Evolutionary conservation across 306 rosid genomes (phyloP).

Genomic region (Vigna angularis): DNA sequence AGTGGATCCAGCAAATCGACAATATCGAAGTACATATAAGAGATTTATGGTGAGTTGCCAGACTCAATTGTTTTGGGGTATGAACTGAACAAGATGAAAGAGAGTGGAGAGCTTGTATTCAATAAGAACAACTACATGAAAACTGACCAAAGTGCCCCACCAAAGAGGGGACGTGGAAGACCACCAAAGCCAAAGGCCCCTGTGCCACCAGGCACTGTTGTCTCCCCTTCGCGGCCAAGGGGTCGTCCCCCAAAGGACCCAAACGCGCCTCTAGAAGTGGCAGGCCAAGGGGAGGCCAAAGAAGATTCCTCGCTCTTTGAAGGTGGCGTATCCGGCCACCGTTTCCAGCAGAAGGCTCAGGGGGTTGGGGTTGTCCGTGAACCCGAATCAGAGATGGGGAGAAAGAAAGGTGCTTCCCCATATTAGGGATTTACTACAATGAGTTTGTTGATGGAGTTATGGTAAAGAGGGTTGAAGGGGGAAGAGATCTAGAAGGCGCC

Average conservation of each 20-base stretch:
- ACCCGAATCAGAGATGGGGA: too few species aligned
- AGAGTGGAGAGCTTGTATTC: slow-evolving; percentile 72
- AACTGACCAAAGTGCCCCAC: slow-evolving; percentile 73
- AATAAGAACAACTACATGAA: slow-evolving; percentile 76
- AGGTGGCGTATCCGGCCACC: neutral
- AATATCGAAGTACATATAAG: slow-evolving; percentile 71
- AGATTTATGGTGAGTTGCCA: slow-evolving; percentile 70
- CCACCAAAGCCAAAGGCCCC: slow-evolving; percentile 76
- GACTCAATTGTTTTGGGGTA: slow-evolving; percentile 53
- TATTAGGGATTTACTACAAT: slow-evolving; percentile 39
- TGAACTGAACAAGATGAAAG: slow-evolving; percentile 78
- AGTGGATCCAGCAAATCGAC: slow-evolving; percentile 76
- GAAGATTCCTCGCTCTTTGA: slow-evolving; percentile 57
- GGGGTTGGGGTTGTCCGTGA: slow-evolving; percentile 35
- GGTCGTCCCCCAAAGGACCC: slow-evolving; percentile 90
- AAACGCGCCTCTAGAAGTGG: slow-evolving; percentile 63
- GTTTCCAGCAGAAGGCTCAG: slow-evolving; percentile 54
- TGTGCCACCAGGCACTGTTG: slow-evolving; percentile 20
- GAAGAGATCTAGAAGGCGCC: slow-evolving; percentile 80
- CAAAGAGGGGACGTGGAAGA: slow-evolving; percentile 85
- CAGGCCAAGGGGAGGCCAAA: slow-evolving; percentile 77
- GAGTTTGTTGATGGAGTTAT: slow-evolving; percentile 67
- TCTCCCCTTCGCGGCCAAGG: slow-evolving; percentile 61
- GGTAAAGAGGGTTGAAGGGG: slow-evolving; percentile 70
- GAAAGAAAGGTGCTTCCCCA: too few species aligned